Evolutionary conservation across 345 rosid genomes (phyloP), one percentile per base, ranked within the genome.

Genomic region (Citrus australasica): DNA sequence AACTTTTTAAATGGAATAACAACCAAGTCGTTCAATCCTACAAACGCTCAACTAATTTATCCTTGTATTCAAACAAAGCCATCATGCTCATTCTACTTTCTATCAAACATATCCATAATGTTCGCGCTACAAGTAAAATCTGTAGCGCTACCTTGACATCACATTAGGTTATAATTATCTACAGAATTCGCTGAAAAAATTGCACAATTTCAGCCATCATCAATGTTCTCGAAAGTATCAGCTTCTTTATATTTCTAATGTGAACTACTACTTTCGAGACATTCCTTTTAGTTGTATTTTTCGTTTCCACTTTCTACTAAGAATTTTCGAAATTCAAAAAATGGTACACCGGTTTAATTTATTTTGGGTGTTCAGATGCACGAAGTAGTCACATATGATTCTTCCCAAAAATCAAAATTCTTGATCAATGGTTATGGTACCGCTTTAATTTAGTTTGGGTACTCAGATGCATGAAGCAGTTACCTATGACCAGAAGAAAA

Each of bases 1-100:
- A 24, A 71, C 42, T n/a, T 28, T 75, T 76, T 65, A 14, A 32
- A 64, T 65, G 73, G 73, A n/a, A 65, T 16, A 53, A 53, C 22
- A 46, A 46, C 16, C 16, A 22, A 55, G 30, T 56, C 56, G 16
- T 24, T 56, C 73, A 25, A 67, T 28, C 58, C 6, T n/a, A 37
- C 40, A 2, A 27, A 37, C 9, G 7, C 38, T 77, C 74, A 56
- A 67, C 73, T 24, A 28, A 4, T 37, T 24, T 67, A 27, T 56
- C 40, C 38, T 27, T 37, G 22, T 13, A 58, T 56, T 68, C 74
- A 38, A 77, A 4, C n/a, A 19, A 32, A 32, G 30, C 25, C 53
- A 24, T 37, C 24, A n/a, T 76, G 71, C 21, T 67, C 37, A 17
- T 33, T 35, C n/a, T 4, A 33, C 17, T 7, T 65, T 24, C 25